Percentiles rank a stretch among this genome's conserved stretches.
Evolutionary conservation across 2,329 filamentous ascomycete species (phyloP).

Genomic region (Claviceps digitariae): DNA sequence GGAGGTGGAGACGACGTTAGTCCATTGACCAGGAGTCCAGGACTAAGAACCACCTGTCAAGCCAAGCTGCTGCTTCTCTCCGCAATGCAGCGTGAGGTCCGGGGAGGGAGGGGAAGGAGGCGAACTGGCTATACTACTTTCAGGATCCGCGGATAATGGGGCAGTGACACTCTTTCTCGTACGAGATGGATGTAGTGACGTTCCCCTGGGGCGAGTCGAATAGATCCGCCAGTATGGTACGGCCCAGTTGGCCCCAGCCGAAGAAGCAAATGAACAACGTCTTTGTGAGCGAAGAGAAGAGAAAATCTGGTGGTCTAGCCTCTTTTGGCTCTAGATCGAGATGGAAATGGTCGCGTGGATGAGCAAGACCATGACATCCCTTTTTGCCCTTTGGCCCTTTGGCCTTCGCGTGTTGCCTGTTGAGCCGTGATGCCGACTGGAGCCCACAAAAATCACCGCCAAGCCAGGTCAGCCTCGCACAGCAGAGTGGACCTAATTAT

Average conservation of each 20-base stretch:
- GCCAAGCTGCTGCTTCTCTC: neutral
- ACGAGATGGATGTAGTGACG: too few species aligned
- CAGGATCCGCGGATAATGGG: neutral
- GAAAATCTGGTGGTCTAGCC: neutral
- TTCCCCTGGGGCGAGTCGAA: too few species aligned
- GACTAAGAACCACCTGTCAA: neutral
- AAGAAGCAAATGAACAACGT: neutral
- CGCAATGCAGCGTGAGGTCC: neutral
- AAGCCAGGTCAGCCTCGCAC: neutral
- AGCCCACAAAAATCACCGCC: neutral
- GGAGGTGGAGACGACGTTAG: neutral
- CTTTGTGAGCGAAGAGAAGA: neutral
- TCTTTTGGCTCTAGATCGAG: neutral
- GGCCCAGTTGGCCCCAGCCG: neutral
- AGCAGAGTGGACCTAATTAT: slow-evolving; percentile 1
- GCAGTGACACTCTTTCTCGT: neutral
- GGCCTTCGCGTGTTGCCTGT: neutral
- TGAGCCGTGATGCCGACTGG: slow-evolving; percentile 3
- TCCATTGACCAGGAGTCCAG: neutral
- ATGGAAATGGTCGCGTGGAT: neutral
- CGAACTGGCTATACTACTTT: neutral
- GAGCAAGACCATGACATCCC: neutral
- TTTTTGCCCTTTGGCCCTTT: neutral
- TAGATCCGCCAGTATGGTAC: neutral
- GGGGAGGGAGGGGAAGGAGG: neutral